These are phyloP conservation scores for Triticum turgidum DNA, from an alignment of 176 grass and related monocot genomes.

Conservation along the genomic window DNA sequence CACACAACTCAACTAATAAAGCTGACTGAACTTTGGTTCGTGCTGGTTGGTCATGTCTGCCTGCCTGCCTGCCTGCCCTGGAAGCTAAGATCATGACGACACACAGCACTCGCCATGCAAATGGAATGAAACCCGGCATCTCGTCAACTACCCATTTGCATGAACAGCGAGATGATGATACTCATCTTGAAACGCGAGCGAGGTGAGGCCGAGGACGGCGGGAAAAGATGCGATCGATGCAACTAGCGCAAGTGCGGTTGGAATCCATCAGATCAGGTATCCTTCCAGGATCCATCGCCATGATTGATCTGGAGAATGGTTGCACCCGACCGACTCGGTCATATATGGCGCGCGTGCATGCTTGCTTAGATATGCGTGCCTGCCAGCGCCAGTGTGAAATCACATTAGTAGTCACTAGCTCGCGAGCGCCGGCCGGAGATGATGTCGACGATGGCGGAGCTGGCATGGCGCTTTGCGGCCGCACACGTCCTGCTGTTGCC, in stretches of 20 bases:
- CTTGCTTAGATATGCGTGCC: background rate
- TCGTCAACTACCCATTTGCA: background rate
- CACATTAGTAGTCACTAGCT: background rate
- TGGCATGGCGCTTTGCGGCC: background rate
- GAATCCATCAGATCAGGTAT: slow-evolving; percentile 15
- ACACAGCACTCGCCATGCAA: background rate
- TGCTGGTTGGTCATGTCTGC: background rate
- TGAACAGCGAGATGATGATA: background rate
- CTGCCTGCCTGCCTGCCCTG: background rate
- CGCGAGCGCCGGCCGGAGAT: background rate
- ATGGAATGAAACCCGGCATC: background rate
- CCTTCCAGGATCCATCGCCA: background rate
- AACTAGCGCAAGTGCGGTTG: slow-evolving; percentile 8
- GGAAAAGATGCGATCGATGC: background rate
- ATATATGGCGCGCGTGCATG: background rate
- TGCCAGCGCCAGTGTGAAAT: background rate
- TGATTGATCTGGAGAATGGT: background rate
- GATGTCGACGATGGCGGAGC: background rate
- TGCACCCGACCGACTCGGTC: background rate
- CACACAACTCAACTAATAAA: background rate
- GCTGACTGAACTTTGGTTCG: background rate
- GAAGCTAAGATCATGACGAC: slow-evolving; percentile 11
- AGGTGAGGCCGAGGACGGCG: background rate
- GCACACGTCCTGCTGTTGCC: background rate
- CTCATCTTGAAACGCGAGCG: background rate